Evolutionary conservation across 2,329 filamentous ascomycete species (phyloP), one percentile per base, ranked within the genome.

Genomic region (Phialophora verrucosa): DNA sequence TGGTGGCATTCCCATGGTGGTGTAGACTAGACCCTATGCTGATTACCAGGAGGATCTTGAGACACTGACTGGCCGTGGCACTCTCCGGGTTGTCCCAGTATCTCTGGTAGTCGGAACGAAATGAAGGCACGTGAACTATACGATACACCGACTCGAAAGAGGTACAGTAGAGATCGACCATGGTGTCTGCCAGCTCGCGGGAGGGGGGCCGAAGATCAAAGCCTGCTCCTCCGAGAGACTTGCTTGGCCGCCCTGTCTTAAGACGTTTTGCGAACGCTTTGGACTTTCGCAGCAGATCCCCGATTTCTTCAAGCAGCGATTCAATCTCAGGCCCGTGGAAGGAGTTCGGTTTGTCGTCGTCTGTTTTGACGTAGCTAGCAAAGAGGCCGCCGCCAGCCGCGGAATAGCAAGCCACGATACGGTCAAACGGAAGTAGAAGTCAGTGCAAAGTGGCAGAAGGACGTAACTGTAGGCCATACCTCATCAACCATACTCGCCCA

Each of bases 11-110:
- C 11, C 44, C 38, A 50, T 62, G 10, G 10, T 51, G 12, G 35
- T 35, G 31, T 12, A 69, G 23, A 29, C 62, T 62, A 12, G 59
- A 63, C 11, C 77, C 77, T 25, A 78, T 76, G 68, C 76, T 74
- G 23, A 79, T 69, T 1, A 77, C 76, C 11, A 80, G 71, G 11
- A 75, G 65, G 20, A 80, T 66, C 51, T 78, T 77, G 1, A 78
- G 67, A 1, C 74, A 53, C 42, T 75, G 74, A 0, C 63, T 62
- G 1, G 60, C 71, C 7, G 71, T 62, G 4, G 59, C 62, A 2
- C 63, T 44, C 14, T 68, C 64, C 0, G 74, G 71, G 23, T 65
- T 1, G 8, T 64, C 32, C 76, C 68, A 67, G 65, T 75, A 76
- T 14, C 57, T 47, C 10, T 72, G 49, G 50, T 78, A 78, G 27